Evolutionary conservation across 2,329 filamentous ascomycete genomes (phyloP), one percentile per base, ranked within the genome.

Genomic region (Ceratocystis variospora): DNA sequence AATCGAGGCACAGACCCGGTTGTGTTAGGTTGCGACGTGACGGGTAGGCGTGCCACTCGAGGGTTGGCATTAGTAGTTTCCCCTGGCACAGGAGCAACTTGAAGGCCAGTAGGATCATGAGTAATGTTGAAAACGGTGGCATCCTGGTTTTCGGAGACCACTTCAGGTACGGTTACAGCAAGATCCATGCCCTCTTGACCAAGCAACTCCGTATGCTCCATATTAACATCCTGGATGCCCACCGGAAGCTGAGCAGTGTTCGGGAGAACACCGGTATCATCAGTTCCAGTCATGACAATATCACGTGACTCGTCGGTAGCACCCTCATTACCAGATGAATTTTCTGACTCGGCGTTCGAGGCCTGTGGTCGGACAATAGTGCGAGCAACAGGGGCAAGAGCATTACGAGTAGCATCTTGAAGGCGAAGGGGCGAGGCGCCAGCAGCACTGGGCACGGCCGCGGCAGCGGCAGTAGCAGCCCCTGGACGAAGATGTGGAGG

Each of bases 41-140:
- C 63, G 2, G 66, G 66, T n/a, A 67, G 45, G 1, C 63, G 55
- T 31, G 66, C 66, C 19, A 67, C 45, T 37, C 66, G 46, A 17
- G 62, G 62, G 69, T 93, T 83, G 31, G 84, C 77, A 10, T 86
- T 83, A 19, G 87, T 85, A 6, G 81, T 79, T 0, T 84, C 82
- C 57, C 88, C 86, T 2, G 87, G 83, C 44, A 83, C 82, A 67
- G 84, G 85, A 71, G 87, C 85, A 67, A 93, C 87, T 75, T 90
- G 96, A 62, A 90, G 90, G 72, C 96, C 91, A 45, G 87, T 84
- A 61, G 87, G 87, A 64, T 89, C 87, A 75, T 96, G 93, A 5
- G 89, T 91, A 71, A 96, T 95, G 76, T 96, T 95, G 76, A 97
- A 96, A 0, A 91, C 90, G 66, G 93, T 91, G 12, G 89, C 84